Base-by-base conservation (phyloP, 768 basidiomycete genomes). In the Pleurotus ostreatus region DNA sequence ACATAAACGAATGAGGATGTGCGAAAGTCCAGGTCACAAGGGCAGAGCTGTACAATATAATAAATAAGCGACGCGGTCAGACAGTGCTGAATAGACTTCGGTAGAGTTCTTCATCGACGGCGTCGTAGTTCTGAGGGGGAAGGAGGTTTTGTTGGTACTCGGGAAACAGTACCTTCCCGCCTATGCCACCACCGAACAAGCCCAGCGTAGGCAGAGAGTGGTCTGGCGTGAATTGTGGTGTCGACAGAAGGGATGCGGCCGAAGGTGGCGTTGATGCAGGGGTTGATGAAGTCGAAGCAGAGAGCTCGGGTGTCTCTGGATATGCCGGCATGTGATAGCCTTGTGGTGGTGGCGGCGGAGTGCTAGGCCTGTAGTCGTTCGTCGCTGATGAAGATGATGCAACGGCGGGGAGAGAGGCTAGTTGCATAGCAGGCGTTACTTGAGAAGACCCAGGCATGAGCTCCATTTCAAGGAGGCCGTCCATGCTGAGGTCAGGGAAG, bases 201-300 rank as follows among this genome's bases (percentile, higher is more conserved):
- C 38, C 23, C 22, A 41, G 15, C 6, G 34, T 39, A 20, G 51
- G 51, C 7, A 55, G 23, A 13, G 58, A 25, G 45, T 46, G 49
- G 4, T 52, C 55, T 1, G 56, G 48, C 12, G 44, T 46, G 20
- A 55, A 60, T 39, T 49, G 46, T 40, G 59, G 56, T n/a, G 56
- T 52, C 4, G 46, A n/a, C 5, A 53, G 39, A 4, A 53, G 16
- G 5, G 51, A 53, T 20, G 39, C 51, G 16, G 48, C 48, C 16
- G 47, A 46, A 5, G 56, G 43, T 22, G 56, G 51, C 22, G 56
- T 38, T 16, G 59, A 56, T n/a, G 55, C 26, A 2, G 59, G 56
- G 15, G 58, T 37, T 39, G 59, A 39, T 9, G 55, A 45, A n/a
- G 59, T 26, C 9, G 59, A 55, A 18, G 49, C 45, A 48, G 59